phyloP scores from a whole-genome alignment of 1,284 basidiomycete species.

The Irpex sp. region DNA sequence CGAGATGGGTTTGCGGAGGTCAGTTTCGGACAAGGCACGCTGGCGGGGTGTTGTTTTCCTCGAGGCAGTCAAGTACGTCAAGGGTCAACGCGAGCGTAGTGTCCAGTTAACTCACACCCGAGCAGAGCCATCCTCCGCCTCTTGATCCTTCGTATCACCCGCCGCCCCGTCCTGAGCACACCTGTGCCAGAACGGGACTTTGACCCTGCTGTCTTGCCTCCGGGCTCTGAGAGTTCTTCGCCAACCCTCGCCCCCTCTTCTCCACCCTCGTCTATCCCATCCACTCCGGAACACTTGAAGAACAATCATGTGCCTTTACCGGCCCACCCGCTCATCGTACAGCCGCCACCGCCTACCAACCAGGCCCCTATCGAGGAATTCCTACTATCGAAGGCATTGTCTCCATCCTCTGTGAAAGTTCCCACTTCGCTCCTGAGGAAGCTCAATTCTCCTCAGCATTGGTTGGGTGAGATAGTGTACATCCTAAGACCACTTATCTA shows the following conservation, averaged over 20 bases:
- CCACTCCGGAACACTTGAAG: conserved; percentile 70
- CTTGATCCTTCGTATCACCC: conserved; percentile 66
- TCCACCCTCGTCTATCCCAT: conserved; percentile 42
- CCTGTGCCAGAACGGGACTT: conserved; percentile 84
- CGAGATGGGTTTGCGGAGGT: conserved; percentile 82
- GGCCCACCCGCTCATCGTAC: conserved; percentile 53
- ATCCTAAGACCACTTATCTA: conserved; percentile 71
- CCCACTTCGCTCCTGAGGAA: conserved; percentile 60
- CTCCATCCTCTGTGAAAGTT: conserved; percentile 64
- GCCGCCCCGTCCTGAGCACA: conserved; percentile 68
- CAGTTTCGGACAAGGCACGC: conserved; percentile 52
- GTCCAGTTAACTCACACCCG: background rate
- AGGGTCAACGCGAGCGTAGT: background rate
- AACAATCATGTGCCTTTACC: conserved; percentile 72
- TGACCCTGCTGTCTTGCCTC: conserved; percentile 66
- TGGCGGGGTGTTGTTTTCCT: conserved; percentile 75
- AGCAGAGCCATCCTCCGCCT: conserved; percentile 71
- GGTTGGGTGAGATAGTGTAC: conserved; percentile 66
- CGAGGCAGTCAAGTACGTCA: conserved; percentile 76
- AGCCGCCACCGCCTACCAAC: conserved; percentile 43
- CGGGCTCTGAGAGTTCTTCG: conserved; percentile 50
- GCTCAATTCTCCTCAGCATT: conserved; percentile 62
- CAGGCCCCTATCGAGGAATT: conserved; percentile 68
- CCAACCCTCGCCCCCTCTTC: conserved; percentile 58
- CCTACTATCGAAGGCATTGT: conserved; percentile 74